Evolutionary conservation across 768 basidiomycete genomes (phyloP), one percentile per base, ranked within the genome.

Genomic region (Psilocybe tampanensis): DNA sequence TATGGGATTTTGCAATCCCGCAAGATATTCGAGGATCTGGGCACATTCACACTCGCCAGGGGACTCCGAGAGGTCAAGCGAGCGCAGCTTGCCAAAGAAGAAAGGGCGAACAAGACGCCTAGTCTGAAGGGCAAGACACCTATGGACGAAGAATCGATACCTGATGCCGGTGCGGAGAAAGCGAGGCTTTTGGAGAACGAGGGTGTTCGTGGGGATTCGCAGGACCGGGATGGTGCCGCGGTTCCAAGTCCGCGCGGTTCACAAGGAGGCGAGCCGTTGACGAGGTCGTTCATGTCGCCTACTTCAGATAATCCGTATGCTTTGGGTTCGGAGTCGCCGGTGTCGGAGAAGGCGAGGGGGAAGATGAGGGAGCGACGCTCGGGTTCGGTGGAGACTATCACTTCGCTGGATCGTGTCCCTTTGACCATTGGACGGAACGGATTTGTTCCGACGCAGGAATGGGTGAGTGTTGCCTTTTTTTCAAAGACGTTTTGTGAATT

Each of bases 391-490:
- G 76, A 82, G 55, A 77, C 73, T 55, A 80, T 79, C 47, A 75
- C 72, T 39, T 81, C 82, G 54, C 67, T 88, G 47, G 89, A 93
- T 56, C 82, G 84, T 26, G 72, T 85, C 21, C 85, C 89, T n/a
- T 79, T 83, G 26, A 87, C 86, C 12, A 83, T 95, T 17, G 94
- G 94, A 24, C 81, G 90, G 62, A 95, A 94, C 69, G 93, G 94
- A 2, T 99, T 98, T 72, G 79, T 95, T 8, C 95, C 97, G 11
- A 97, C 94, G 2, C 93, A 97, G 69, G 94, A 94, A 84, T 99
- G 97, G 96, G 94, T 94, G 61, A 54, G 81, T 66, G n/a, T n/a
- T 47, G 33, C n/a, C 18, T 50, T 22, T 23, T 11, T 12, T 39
- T 19, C 22, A 17, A 49, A n/a, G 13, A 33, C 24, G 29, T 18